Evolutionary conservation across 2,329 filamentous ascomycete genomes (phyloP), one percentile per base, ranked within the genome.

Genomic region (Septoria linicola): DNA sequence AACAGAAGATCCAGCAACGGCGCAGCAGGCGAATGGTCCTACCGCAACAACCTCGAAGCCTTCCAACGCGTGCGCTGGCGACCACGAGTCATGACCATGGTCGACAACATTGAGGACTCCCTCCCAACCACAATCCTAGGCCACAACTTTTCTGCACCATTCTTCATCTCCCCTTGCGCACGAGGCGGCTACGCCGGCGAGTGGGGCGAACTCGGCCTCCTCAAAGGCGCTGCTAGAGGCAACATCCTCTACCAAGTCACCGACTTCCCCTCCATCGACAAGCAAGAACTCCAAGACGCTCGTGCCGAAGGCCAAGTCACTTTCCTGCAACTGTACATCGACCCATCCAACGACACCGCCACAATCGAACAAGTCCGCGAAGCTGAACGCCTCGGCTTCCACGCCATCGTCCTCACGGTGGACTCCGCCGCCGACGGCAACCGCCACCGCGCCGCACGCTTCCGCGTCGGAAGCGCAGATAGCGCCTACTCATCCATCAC

Each of bases 91-190:
- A 53, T 63, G 54, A 60, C 58, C 20, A 53, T 55, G 30, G 60
- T 63, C 45, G 59, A 58, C 43, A 59, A 63, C 20, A 55, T 56
- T 14, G 61, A 64, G 17, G 57, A 56, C 14, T 58, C 55, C 2
- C 49, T 60, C 30, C 55, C 56, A 21, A 96, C 91, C 19, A 95
- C 85, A 2, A 96, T 97, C 88, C 85, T 97, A 8, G 91, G 90
- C 58, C 83, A 85, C 35, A 88, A 87, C 65, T 82, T 83, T 56
- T 81, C 85, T 54, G 85, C 92, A 39, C 92, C 92, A 17, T 93
- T 96, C 74, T 97, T 96, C 73, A 85, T 96, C 30, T 95, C 92
- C 1, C 92, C 92, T 35, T 96, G 92, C 10, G 92, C 92, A 0
- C 80, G 96, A 7, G 92, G 91, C 61, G 96, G 96, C 72, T 83